phyloP scores from a whole-genome alignment of 2,329 filamentous ascomycete species.

The Verticillium nubilum region DNA sequence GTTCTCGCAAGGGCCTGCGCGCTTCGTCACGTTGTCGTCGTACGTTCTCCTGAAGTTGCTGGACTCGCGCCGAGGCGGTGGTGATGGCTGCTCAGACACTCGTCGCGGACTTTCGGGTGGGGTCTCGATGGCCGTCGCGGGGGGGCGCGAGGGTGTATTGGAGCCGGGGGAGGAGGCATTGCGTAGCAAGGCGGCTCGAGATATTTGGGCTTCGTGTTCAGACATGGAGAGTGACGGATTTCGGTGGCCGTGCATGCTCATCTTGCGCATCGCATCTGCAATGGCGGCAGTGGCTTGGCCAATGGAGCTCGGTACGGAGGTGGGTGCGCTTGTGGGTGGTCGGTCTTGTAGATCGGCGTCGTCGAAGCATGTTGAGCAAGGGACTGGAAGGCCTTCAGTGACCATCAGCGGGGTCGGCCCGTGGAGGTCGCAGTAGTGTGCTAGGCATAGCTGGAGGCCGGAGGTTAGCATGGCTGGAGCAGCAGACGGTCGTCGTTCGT shows the following conservation, averaged over 20 bases:
- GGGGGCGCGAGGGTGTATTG: conserved; percentile 21
- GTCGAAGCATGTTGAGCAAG: conserved; percentile 56
- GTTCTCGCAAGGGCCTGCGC: conserved; percentile 61
- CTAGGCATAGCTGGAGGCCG: conserved; percentile 56
- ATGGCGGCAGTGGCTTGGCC: conserved; percentile 27
- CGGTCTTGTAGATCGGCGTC: conserved; percentile 28
- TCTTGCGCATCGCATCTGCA: conserved; percentile 40
- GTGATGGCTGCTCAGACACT: conserved; percentile 23
- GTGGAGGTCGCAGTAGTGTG: conserved; percentile 67
- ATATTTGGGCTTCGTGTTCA: conserved; percentile 37
- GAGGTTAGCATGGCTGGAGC: conserved; percentile 10
- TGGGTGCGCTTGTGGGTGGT: conserved; percentile 33
- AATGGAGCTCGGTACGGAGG: conserved; percentile 27
- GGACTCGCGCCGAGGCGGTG: conserved; percentile 44
- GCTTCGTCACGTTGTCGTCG: conserved; percentile 59
- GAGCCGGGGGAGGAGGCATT: conserved; percentile 25
- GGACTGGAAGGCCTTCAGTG: conserved; percentile 58
- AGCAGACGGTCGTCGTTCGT: neutral
- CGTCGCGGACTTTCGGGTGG: conserved; percentile 52
- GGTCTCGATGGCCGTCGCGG: conserved; percentile 43
- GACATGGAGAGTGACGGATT: conserved; percentile 22
- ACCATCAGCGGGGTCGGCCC: conserved; percentile 66
- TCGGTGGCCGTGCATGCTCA: conserved; percentile 38
- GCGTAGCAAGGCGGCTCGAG: conserved; percentile 35
- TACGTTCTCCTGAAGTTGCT: conserved; percentile 55